Percentiles rank a stretch among this genome's conserved stretches.
Evolutionary conservation across 2,329 filamentous ascomycete genomes (phyloP).

Genomic region (Penicillium verrucosum): DNA sequence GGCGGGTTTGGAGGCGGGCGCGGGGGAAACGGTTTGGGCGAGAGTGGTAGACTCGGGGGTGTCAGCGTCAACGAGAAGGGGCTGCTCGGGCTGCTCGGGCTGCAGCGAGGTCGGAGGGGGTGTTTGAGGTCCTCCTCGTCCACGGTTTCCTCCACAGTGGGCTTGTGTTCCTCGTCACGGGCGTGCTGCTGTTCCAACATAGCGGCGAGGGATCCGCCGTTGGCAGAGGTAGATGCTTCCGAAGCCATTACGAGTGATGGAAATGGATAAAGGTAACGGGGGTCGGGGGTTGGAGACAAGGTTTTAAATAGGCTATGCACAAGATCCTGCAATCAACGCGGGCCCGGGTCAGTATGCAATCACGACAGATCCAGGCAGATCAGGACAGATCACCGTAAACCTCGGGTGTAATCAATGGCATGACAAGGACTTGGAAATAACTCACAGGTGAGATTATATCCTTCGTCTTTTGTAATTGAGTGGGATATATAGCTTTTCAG

Average conservation of each 20-base stretch:
- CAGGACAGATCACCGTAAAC: not conserved
- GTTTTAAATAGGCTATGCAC: slow-evolving; percentile 8
- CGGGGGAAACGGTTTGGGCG: slow-evolving; percentile 29
- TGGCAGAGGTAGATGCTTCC: slow-evolving; percentile 32
- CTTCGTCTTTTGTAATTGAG: not conserved
- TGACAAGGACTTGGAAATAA: not conserved
- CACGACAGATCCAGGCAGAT: not conserved
- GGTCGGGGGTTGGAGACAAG: slow-evolving; percentile 3
- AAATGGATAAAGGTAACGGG: not conserved
- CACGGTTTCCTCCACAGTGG: slow-evolving; percentile 73
- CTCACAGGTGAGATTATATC: slow-evolving; percentile 8
- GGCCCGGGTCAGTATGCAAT: slow-evolving; percentile 16
- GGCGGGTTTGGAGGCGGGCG: slow-evolving; percentile 40
- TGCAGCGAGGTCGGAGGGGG: slow-evolving; percentile 49
- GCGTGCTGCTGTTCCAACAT: slow-evolving; percentile 54
- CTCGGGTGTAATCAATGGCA: not conserved
- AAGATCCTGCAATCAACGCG: slow-evolving; percentile 18
- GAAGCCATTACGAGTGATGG: slow-evolving; percentile 31
- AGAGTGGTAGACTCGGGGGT: slow-evolving; percentile 21
- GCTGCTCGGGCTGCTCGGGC: slow-evolving; percentile 11
- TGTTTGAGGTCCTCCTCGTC: slow-evolving; percentile 72
- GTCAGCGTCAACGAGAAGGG: slow-evolving; percentile 4
- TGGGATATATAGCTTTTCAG: slow-evolving; percentile 6
- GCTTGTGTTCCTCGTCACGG: slow-evolving; percentile 54
- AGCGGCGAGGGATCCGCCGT: slow-evolving; percentile 49